phyloP scores from a whole-genome alignment of 352 stramenopile genomes.

The Peronospora tabacina region DNA sequence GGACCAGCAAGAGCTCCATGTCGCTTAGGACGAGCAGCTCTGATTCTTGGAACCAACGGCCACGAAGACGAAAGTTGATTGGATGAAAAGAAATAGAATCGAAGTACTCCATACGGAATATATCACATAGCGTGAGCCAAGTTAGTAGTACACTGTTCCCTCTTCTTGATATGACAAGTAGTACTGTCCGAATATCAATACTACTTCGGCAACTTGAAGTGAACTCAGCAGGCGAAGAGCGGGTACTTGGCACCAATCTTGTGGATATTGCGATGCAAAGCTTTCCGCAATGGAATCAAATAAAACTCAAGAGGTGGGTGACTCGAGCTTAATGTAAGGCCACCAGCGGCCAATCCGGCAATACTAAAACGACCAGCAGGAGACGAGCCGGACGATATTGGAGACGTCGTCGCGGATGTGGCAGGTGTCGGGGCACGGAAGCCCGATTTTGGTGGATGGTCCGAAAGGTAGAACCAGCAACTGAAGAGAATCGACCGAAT shows the following conservation, averaged over 20 bases:
- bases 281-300: conserved; percentile 64
- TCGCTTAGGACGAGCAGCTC: not conserved
- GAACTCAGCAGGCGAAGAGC: conserved; percentile 57
- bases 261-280: conserved; percentile 68
- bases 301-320: conserved; percentile 69
- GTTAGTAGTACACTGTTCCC: too few relatives aligned
- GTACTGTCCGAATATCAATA: not conserved
- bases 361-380: conserved; percentile 31
- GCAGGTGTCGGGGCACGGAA: conserved; percentile 31
- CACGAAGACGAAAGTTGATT: conserved; percentile 4
- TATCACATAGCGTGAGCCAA: not conserved
- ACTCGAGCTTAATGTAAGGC: conserved; percentile 9
- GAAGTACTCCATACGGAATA: too few relatives aligned
- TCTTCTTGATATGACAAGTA: not conserved
- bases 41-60: conserved; percentile 2
- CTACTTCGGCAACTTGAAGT: not conserved
- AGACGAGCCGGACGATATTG: conserved; percentile 40
- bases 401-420: conserved; percentile 38
- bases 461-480: conserved; percentile 78
- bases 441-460: conserved; percentile 46
- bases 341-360: conserved; percentile 14
- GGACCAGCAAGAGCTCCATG: conserved; percentile 55
- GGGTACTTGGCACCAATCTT: conserved; percentile 66
- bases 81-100: not conserved
- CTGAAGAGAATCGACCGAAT: conserved; percentile 74